phyloP scores from a whole-genome alignment of 306 rosid species.

The Cyclanthera cordifolia region DNA sequence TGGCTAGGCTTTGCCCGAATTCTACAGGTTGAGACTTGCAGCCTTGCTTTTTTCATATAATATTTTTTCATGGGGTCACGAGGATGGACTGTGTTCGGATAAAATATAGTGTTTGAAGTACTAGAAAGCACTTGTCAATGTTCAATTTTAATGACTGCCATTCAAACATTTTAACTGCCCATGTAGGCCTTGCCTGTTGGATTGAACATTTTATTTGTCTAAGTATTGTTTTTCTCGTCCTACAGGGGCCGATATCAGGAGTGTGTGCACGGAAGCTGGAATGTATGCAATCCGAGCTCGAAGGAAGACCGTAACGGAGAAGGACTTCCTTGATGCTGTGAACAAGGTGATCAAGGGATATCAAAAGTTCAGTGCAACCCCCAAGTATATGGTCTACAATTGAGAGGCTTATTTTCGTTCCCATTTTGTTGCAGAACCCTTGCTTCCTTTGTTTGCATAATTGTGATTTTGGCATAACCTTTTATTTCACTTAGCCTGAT shows the following conservation, averaged over 20 bases:
- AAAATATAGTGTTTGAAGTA: neutral
- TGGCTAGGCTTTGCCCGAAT: slow-evolving; percentile 95
- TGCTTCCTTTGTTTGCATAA: slow-evolving; percentile 4
- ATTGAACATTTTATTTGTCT: neutral
- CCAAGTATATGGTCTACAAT: slow-evolving; percentile 97
- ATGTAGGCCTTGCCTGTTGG: neutral
- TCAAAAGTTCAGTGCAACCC: slow-evolving; percentile 98
- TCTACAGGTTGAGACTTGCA: slow-evolving; percentile 58
- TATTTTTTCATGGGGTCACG: no score
- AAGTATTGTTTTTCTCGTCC: neutral
- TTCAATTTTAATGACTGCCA: neutral
- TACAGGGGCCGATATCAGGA: slow-evolving; percentile 93
- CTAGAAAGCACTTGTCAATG: neutral
- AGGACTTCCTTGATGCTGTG: slow-evolving; percentile 96
- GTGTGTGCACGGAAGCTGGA: slow-evolving; percentile 98
- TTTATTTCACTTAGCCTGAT: neutral
- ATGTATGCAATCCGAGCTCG: slow-evolving; percentile 97
- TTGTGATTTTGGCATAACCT: neutral
- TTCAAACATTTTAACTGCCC: neutral
- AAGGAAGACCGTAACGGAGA: slow-evolving; percentile 95
- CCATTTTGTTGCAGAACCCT: neutral
- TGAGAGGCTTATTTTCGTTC: slow-evolving; percentile 24
- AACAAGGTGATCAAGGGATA: slow-evolving; percentile 96
- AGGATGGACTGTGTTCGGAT: neutral
- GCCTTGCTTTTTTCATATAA: neutral